Evolutionary conservation across 75 land plant genomes (phyloP).

Genomic region (Pinus taeda): DNA sequence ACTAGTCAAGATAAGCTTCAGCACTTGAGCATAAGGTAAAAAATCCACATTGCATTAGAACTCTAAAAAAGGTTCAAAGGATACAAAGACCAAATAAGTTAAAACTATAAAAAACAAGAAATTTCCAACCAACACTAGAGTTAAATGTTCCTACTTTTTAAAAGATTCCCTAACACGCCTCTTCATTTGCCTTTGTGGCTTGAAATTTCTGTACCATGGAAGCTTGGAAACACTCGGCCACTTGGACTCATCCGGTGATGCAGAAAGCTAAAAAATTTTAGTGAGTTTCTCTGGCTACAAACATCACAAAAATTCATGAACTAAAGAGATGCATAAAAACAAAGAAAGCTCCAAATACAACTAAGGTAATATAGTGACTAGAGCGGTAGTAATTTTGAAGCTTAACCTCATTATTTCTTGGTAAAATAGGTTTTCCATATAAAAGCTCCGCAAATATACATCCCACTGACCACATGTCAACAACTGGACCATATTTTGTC

Average conservation of each 20-base stretch:
- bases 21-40: no score
- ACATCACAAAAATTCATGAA: conserved; percentile 7
- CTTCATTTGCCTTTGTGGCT: conserved; percentile 70
- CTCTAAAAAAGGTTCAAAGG: no score
- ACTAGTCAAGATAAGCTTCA: no score
- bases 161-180: conserved; percentile 81
- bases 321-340: not conserved
- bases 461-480: conserved; percentile 99
- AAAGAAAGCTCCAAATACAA: not conserved
- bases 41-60: no score
- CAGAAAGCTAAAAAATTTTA: conserved; percentile 93
- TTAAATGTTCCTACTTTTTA: conserved; percentile 54
- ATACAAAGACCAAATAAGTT: no score
- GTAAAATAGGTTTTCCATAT: conserved; percentile 87
- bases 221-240: conserved; percentile 96
- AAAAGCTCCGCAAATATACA: conserved; percentile 98
- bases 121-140: no score
- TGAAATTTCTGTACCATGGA: conserved; percentile 83
- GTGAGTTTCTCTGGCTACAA: conserved; percentile 79
- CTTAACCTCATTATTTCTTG: conserved; percentile 94
- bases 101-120: no score
- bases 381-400: not conserved
- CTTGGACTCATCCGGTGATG: conserved; percentile 78
- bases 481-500: conserved; percentile 95
- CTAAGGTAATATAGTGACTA: no score